Evolutionary conservation across 768 basidiomycete genomes (phyloP).

Genomic region (Auricularia heimuer): DNA sequence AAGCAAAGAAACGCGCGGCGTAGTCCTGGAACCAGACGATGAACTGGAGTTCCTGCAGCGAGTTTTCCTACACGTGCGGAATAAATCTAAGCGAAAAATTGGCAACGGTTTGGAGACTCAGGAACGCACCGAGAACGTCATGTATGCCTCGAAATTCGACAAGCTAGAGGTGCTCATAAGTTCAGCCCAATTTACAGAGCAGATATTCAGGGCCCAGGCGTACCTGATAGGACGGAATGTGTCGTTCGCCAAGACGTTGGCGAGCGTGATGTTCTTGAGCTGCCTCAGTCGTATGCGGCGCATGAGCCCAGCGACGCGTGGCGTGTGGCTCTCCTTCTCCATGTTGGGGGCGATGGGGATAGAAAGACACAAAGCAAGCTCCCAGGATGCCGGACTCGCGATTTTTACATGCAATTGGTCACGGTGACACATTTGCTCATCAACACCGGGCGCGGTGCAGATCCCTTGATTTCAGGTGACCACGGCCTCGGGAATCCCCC

Average conservation of each 20-base stretch:
- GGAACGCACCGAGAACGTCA: slow-evolving; percentile 10
- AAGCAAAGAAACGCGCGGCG: slow-evolving; percentile 24
- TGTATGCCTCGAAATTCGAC: slow-evolving; percentile 19
- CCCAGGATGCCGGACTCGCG: too few relatives aligned
- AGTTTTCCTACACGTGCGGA: slow-evolving; percentile 17
- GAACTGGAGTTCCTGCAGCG: slow-evolving; percentile 27
- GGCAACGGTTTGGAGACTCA: neutral
- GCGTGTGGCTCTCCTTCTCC: neutral
- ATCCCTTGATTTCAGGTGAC: too few relatives aligned
- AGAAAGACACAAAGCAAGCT: neutral
- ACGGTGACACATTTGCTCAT: too few relatives aligned
- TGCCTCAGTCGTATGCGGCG: neutral
- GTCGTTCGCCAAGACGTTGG: slow-evolving; percentile 28
- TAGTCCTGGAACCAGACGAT: slow-evolving; percentile 32
- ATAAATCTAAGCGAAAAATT: neutral
- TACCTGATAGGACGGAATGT: slow-evolving; percentile 32
- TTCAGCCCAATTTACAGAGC: neutral
- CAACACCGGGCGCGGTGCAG: too few relatives aligned
- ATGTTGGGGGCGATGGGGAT: neutral
- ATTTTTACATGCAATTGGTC: too few relatives aligned
- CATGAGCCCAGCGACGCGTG: neutral
- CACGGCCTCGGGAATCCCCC: too few relatives aligned
- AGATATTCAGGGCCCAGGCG: neutral
- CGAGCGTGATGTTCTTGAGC: slow-evolving; percentile 12
- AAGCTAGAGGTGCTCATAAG: slow-evolving; percentile 15